Base-by-base conservation (phyloP, 805 yeast species). In the Wickerhamiella occidentalis region DNA sequence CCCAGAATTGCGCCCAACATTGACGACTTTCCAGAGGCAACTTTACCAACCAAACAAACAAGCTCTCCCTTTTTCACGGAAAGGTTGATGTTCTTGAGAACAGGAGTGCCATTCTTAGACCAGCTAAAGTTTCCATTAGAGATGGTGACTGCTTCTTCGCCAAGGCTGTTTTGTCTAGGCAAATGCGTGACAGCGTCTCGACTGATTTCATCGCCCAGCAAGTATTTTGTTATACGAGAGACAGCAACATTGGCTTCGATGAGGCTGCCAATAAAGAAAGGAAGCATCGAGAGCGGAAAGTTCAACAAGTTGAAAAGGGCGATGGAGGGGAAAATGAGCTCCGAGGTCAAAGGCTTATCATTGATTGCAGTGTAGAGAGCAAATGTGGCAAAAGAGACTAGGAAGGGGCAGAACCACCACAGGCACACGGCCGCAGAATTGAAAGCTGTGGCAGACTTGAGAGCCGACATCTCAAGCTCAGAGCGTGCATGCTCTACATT, bases 241-340 rank as follows among this genome's bases (percentile, higher is more conserved):
- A 64, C 52, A 9, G 74, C 70, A 3, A 69, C 74, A 52, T 85
- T 83, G 2, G 96, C 86, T 64, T 92, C 98, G 53, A 94, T 81
- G 45, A 86, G 67, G 42, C 84, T 73, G 15, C 95, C 81, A 54
- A 92, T 78, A 13, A 90, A 88, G 77, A 79, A 84, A 40, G 99
- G 99, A 54, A 92, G 74, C 36, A 86, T 85, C 9, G 94, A 88
- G 55, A 92, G 73, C 41, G 99, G 98, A 77, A 92, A 92, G 0
- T 83, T 74, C 52, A 92, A 74, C 61, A 92, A 70, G 64, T 90
- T 92, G 64, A 76, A 76, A 53, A 76, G 64, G 2, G 79, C 65
- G 55, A 76, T 65, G 2, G 79, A 76, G 1, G 81, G 82, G 68
- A 78, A 78, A 5, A 92, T 96, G 54, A 88, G 73, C 57, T 92